A percentile compares a stretch with the other conserved stretches of the same genome.
Evolutionary conservation across 2,329 filamentous ascomycete genomes (phyloP).

Genomic region (Exophiala aquamarina): DNA sequence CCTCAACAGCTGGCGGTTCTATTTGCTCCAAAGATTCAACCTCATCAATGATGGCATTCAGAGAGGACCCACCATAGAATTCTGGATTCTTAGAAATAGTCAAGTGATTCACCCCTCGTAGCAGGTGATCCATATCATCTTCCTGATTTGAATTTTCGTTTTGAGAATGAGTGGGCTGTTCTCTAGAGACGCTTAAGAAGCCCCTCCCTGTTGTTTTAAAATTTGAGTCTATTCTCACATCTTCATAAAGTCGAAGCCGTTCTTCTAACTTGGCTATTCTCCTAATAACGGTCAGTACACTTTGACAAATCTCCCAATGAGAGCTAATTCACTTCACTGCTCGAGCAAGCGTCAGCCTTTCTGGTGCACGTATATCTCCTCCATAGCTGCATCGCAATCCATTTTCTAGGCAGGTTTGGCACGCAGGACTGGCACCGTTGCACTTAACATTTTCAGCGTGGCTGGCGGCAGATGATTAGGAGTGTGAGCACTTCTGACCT

Average conservation of each 20-base stretch:
- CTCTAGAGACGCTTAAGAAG: too few species aligned
- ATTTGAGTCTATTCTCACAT: background rate
- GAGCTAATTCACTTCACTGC: constrained; percentile 7
- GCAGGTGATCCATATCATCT: constrained; percentile 11
- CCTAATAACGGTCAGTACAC: background rate
- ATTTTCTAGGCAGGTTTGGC: constrained; percentile 12
- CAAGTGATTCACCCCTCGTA: constrained; percentile 15
- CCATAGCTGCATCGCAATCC: constrained; percentile 12
- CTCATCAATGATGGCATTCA: constrained; percentile 11
- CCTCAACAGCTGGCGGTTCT: constrained; percentile 2
- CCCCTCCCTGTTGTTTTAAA: too few species aligned
- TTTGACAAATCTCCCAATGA: background rate
- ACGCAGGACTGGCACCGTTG: constrained; percentile 12
- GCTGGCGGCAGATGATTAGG: background rate
- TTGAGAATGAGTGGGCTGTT: too few species aligned
- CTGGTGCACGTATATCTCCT: constrained; percentile 7
- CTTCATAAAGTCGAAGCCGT: constrained; percentile 11
- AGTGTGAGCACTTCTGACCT: constrained; percentile 4
- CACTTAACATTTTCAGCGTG: constrained; percentile 1
- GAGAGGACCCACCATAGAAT: constrained; percentile 9
- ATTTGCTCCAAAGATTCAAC: constrained; percentile 5
- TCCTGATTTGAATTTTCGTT: background rate
- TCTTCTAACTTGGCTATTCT: constrained; percentile 13
- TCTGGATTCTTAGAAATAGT: constrained; percentile 9
- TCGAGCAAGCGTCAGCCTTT: constrained; percentile 12